phyloP scores from a whole-genome alignment of 345 rosid species.

The Eucalyptus tenuipes region DNA sequence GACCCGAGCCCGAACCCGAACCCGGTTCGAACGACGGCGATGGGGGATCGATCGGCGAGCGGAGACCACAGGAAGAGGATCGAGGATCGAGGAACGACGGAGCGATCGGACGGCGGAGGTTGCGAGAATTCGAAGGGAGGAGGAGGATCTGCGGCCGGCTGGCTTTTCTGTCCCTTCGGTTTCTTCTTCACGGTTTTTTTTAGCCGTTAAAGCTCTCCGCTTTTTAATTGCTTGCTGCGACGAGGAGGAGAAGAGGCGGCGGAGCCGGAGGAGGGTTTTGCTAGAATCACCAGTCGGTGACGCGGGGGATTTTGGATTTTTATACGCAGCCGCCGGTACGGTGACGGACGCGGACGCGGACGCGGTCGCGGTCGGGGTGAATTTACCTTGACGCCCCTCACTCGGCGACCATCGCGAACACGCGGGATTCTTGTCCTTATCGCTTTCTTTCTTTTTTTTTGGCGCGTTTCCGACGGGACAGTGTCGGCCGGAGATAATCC shows the following conservation, averaged over 20 bases:
- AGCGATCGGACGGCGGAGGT: background rate
- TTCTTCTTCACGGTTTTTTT: too few species aligned
- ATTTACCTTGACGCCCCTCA: background rate
- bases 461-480: background rate
- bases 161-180: too few species aligned
- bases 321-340: background rate
- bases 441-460: too few species aligned
- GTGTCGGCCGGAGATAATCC: background rate
- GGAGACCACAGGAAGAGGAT: background rate
- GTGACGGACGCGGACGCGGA: background rate
- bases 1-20: background rate
- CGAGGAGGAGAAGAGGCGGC: background rate
- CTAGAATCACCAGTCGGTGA: background rate
- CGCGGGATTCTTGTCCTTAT: too few species aligned
- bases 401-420: too few species aligned
- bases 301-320: background rate
- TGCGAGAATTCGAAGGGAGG: background rate
- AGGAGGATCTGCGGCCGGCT: background rate
- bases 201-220: background rate
- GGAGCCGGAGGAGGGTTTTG: background rate
- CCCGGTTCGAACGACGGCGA: background rate
- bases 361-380: background rate
- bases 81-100: background rate
- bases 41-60: background rate
- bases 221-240: background rate